Evolutionary conservation across 2,329 filamentous ascomycete species (phyloP).

Genomic region (Scortechinia acanthostroma): DNA sequence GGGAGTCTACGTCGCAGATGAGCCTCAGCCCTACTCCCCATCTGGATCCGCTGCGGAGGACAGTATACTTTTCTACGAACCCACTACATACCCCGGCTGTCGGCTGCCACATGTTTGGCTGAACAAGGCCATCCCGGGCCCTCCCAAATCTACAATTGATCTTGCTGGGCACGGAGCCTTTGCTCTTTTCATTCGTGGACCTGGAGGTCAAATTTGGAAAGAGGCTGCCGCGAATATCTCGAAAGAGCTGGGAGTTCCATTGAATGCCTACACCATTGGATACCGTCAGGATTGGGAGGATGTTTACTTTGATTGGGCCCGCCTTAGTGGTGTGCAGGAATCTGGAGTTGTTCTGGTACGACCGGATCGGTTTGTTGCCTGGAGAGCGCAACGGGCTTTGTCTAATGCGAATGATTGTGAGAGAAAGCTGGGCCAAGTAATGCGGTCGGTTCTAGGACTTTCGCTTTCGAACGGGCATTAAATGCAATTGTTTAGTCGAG

Average conservation of each 20-base stretch:
- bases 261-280: slow-evolving; percentile 43
- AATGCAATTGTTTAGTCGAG: no score
- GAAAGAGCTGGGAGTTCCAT: slow-evolving; percentile 28
- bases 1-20: slow-evolving; percentile 35
- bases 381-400: slow-evolving; percentile 21
- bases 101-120: slow-evolving; percentile 59
- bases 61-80: slow-evolving; percentile 28
- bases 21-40: slow-evolving; percentile 14
- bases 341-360: slow-evolving; percentile 48
- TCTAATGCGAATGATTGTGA: neutral
- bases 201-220: slow-evolving; percentile 47
- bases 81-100: slow-evolving; percentile 48
- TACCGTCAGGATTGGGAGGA: slow-evolving; percentile 53
- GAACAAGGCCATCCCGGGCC: slow-evolving; percentile 33
- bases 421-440: neutral
- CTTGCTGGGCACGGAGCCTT: slow-evolving; percentile 47
- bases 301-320: slow-evolving; percentile 52
- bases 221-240: slow-evolving; percentile 31
- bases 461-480: no score
- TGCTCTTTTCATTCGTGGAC: slow-evolving; percentile 39
- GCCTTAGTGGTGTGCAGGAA: slow-evolving; percentile 42
- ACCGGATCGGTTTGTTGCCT: slow-evolving; percentile 51
- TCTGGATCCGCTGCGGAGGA: slow-evolving; percentile 19
- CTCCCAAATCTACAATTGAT: slow-evolving; percentile 47
- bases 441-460: neutral